Base-by-base conservation (phyloP, 257 asterid species). In the Solanum tarijense region DNA sequence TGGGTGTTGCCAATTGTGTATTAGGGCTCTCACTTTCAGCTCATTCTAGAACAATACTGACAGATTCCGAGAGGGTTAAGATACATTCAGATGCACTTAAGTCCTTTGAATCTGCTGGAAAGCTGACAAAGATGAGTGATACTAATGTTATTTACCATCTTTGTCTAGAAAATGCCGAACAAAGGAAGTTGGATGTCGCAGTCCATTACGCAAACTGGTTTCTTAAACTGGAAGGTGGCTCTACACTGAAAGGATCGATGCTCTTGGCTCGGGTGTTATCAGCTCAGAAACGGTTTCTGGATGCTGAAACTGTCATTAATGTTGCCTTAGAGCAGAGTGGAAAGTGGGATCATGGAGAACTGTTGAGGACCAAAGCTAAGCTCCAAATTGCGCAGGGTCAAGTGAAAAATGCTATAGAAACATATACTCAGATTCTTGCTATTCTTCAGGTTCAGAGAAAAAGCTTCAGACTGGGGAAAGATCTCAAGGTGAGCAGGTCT, bases 341-440 rank as follows among this genome's bases (percentile, higher is more conserved):
- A 68, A 89, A 92, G 88, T 97, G 99, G 98, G 98, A 94, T 86
- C 99, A 92, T 79, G 97, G 95, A 89, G 96, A 92, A 88, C 83
- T 96, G 90, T 90, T 96, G 91, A 92, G 94, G 89, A 94, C 94
- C 83, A 96, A 97, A 92, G 99, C 98, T 86, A 97, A 92, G 92
- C 95, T 97, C 83, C 98, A 90, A 93, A 90, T 92, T 81, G 98
- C 91, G 3, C 97, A 92, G 91, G 93, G 97, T 84, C 91, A 89
- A 75, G 88, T 94, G 89, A 96, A 93, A 93, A 94, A 92, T 89
- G 98, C 96, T 21, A 86, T 94, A 25, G 95, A 92, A 83, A 93
- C 96, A 18, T 96, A 92, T 88, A 91, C 93, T 88, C 96, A 90
- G 74, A 93, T 97, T 88, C 95, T 95, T 89, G 98, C 98, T 31